Evolutionary conservation across 1,284 basidiomycete genomes (phyloP).

Genomic region (Puccinia triticina): DNA sequence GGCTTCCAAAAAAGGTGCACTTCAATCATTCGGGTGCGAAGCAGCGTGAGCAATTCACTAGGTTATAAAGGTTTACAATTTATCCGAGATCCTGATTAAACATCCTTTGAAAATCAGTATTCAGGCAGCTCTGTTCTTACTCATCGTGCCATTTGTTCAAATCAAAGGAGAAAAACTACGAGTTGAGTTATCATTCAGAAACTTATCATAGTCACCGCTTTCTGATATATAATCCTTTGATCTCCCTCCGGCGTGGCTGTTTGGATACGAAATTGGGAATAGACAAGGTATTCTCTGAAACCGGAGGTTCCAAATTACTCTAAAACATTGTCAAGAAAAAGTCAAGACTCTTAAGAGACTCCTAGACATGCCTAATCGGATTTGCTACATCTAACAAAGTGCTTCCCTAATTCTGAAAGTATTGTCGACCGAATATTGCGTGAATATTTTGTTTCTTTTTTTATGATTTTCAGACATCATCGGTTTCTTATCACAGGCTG

Average conservation of each 20-base stretch:
- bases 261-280: neutral
- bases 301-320: conserved; percentile 21
- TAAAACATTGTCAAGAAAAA: neutral
- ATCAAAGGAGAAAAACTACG: conserved; percentile 64
- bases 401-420: too few relatives aligned
- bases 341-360: neutral
- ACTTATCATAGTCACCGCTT: neutral
- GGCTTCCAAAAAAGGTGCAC: conserved; percentile 27
- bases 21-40: conserved; percentile 44
- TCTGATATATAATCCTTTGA: neutral
- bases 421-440: too few relatives aligned
- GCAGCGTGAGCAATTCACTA: conserved; percentile 28
- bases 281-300: conserved; percentile 24
- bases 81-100: conserved; percentile 60
- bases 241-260: neutral
- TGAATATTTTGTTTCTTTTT: too few relatives aligned
- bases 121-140: conserved; percentile 65
- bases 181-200: conserved; percentile 15
- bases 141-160: conserved; percentile 66
- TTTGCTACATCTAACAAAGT: too few relatives aligned
- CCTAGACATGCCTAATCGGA: too few relatives aligned
- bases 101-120: conserved; percentile 69
- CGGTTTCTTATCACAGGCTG: too few relatives aligned
- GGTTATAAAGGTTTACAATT: neutral
- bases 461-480: too few relatives aligned